phyloP scores from a whole-genome alignment of 345 rosid species.

The Lepidium sativum region DNA sequence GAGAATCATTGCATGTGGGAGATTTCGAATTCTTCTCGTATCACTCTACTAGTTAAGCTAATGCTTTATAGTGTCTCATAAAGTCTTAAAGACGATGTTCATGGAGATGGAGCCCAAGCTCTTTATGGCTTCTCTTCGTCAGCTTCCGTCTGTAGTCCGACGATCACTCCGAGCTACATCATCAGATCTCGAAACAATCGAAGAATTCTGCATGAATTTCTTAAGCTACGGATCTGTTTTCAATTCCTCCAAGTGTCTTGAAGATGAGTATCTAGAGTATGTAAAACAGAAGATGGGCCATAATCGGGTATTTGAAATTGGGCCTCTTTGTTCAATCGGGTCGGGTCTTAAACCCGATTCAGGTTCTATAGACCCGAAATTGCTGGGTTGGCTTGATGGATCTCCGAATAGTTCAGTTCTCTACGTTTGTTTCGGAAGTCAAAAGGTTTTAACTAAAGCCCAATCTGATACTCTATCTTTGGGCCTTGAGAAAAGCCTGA shows the following conservation, averaged over 20 bases:
- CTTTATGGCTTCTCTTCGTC: no score
- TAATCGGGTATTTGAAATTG: conserved; percentile 37
- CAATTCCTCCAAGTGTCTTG: conserved; percentile 38
- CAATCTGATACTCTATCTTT: conserved; percentile 43
- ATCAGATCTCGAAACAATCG: conserved; percentile 21
- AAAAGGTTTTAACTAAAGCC: conserved; percentile 28
- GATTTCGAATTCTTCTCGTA: not conserved
- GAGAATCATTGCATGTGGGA: not conserved
- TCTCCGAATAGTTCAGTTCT: conserved; percentile 45
- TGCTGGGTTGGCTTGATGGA: conserved; percentile 41
- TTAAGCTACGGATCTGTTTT: conserved; percentile 38
- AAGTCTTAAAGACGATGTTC: not conserved
- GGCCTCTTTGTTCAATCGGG: conserved; percentile 46
- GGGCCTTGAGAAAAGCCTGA: conserved; percentile 47
- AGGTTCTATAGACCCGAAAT: not conserved
- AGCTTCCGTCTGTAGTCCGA: conserved; percentile 37
- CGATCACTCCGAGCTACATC: conserved; percentile 7
- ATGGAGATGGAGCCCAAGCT: no score
- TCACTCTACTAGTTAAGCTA: not conserved
- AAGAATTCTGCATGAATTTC: conserved; percentile 29
- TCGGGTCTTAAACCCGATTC: not conserved
- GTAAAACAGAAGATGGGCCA: conserved; percentile 32
- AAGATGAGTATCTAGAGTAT: conserved; percentile 31
- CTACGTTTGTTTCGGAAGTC: conserved; percentile 69
- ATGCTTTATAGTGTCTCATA: no score